These are phyloP conservation scores for Helenozyma baotianmanensis DNA, from an alignment of 805 yeast species.

Conservation along the genomic window DNA sequence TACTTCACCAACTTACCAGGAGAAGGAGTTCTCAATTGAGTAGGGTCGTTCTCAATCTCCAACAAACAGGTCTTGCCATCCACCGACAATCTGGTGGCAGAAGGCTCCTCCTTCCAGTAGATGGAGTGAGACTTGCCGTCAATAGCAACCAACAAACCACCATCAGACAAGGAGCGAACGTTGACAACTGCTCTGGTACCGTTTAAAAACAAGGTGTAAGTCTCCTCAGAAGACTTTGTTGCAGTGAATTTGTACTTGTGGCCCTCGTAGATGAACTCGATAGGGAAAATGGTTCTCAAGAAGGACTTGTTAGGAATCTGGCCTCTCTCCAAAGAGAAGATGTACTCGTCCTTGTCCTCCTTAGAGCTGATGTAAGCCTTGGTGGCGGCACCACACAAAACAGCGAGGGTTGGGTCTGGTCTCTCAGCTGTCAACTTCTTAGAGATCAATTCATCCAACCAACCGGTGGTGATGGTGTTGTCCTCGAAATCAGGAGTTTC, in stretches of 20 bases:
- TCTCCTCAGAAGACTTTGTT: slow-evolving; percentile 83
- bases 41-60: slow-evolving; percentile 96
- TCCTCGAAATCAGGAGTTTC: slow-evolving; percentile 97
- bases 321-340: slow-evolving; percentile 82
- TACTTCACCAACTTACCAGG: slow-evolving; percentile 97
- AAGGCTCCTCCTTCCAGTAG: slow-evolving; percentile 97
- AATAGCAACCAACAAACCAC: slow-evolving; percentile 82
- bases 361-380: slow-evolving; percentile 82
- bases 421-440: slow-evolving; percentile 94
- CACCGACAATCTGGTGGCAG: slow-evolving; percentile 90
- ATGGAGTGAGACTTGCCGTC: slow-evolving; percentile 94
- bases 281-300: slow-evolving; percentile 82
- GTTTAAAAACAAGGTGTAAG: slow-evolving; percentile 84
- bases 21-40: slow-evolving; percentile 96
- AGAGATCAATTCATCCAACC: slow-evolving; percentile 95
- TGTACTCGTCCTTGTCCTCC: slow-evolving; percentile 64
- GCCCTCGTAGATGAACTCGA: slow-evolving; percentile 95
- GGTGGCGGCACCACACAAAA: slow-evolving; percentile 96
- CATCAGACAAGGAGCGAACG: slow-evolving; percentile 86
- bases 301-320: slow-evolving; percentile 84
- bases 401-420: slow-evolving; percentile 88
- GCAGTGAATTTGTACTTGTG: slow-evolving; percentile 91
- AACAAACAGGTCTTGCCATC: slow-evolving; percentile 92
- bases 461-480: slow-evolving; percentile 96
- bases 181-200: slow-evolving; percentile 89